Conservation (phyloP, 805 yeast species). For the Zygoascus flipseniorum region DNA sequence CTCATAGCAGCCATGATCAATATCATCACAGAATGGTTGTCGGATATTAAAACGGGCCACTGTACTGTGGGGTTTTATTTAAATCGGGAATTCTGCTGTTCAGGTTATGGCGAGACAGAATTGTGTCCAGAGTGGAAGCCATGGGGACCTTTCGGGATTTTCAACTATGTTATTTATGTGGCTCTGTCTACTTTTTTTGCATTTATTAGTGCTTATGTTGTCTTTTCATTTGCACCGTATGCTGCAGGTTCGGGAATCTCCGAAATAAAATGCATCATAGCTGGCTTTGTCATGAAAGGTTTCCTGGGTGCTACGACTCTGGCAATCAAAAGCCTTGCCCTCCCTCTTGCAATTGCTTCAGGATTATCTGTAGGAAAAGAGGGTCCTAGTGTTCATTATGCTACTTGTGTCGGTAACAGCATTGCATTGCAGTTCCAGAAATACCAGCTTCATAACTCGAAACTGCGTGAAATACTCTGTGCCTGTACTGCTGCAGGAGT, state of each 20-base stretch:
- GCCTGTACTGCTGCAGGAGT: constrained; percentile 98
- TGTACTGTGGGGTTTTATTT: constrained; percentile 64
- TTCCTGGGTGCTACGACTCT: constrained; percentile 71
- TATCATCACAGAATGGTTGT: constrained; percentile 79
- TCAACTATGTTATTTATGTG: constrained; percentile 48
- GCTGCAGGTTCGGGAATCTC: constrained; percentile 98
- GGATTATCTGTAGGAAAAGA: constrained; percentile 95
- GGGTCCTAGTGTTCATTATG: constrained; percentile 97
- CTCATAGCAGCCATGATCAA: constrained; percentile 73
- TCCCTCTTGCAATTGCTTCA: constrained; percentile 87
- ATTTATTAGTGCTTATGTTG: constrained; percentile 55
- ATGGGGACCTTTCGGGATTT: constrained; percentile 46
- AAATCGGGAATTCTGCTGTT: constrained; percentile 74
- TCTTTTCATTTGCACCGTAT: constrained; percentile 64
- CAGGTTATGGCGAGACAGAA: constrained; percentile 41
- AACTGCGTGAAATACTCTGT: constrained; percentile 52
- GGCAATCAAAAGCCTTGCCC: constrained; percentile 63
- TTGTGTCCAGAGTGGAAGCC: constrained; percentile 59
- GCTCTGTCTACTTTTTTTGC: constrained; percentile 55
- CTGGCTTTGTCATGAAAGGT: constrained; percentile 76
- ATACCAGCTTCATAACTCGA: constrained; percentile 28
- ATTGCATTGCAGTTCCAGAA: constrained; percentile 46
- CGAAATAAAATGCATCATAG: constrained; percentile 88
- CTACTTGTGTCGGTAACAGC: constrained; percentile 90
- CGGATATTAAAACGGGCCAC: constrained; percentile 68